Percentiles rank a stretch among this genome's conserved stretches.
Evolutionary conservation across 768 basidiomycete genomes (phyloP).

Genomic region (Thelephora aurantiotincta): DNA sequence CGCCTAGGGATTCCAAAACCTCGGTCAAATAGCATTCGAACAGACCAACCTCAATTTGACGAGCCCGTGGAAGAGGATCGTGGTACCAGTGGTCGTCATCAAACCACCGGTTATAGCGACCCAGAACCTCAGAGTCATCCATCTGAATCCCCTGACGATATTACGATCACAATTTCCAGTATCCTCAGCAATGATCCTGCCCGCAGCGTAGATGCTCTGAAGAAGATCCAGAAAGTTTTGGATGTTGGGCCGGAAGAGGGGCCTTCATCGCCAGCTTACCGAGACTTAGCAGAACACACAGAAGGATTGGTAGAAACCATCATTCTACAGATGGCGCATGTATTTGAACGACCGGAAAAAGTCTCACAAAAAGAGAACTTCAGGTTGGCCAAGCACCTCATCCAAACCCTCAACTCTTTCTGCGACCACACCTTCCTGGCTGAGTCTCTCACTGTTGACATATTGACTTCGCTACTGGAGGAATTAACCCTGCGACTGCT

Average conservation of each 20-base stretch:
- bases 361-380: conserved; percentile 69
- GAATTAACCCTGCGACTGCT: conserved; percentile 85
- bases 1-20: conserved; percentile 54
- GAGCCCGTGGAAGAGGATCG: not conserved
- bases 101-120: conserved; percentile 9
- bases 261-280: conserved; percentile 53
- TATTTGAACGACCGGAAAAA: conserved; percentile 74
- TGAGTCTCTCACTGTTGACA: conserved; percentile 74
- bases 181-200: conserved; percentile 79
- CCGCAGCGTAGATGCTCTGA: conserved; percentile 85
- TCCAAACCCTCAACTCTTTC: conserved; percentile 90
- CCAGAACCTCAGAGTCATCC: not conserved
- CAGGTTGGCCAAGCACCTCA: conserved; percentile 91
- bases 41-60: not conserved
- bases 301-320: conserved; percentile 85
- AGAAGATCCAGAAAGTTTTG: conserved; percentile 82
- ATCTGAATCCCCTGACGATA: conserved; percentile 32
- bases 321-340: conserved; percentile 80
- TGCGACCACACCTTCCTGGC: conserved; percentile 84
- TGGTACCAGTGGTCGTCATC: not conserved
- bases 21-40: conserved; percentile 19
- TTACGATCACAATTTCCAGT: conserved; percentile 74
- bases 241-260: conserved; percentile 63
- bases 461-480: conserved; percentile 76
- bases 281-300: conserved; percentile 64